Conservation (phyloP, 2,329 filamentous ascomycete genomes). For the Clonostachys sp. region DNA sequence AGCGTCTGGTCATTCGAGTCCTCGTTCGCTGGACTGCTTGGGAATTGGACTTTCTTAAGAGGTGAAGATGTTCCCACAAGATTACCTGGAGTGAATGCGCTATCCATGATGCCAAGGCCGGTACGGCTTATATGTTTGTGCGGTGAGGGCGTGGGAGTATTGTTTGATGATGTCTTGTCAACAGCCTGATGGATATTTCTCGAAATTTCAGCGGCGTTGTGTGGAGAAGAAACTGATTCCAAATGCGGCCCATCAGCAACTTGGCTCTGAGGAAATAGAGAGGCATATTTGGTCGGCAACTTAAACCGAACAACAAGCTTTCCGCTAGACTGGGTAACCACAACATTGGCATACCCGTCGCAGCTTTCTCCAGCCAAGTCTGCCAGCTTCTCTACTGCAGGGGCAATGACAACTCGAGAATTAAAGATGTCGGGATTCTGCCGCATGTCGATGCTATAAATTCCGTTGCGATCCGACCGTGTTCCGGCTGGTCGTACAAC, state of each 20-base stretch:
- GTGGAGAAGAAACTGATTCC: conserved; percentile 6
- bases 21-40: too few relatives aligned
- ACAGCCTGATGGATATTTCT: too few relatives aligned
- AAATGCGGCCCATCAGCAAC: conserved; percentile 17
- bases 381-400: conserved; percentile 16
- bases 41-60: too few relatives aligned
- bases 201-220: conserved; percentile 4
- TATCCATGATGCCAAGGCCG: too few relatives aligned
- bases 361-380: conserved; percentile 16
- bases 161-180: too few relatives aligned
- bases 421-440: conserved; percentile 28
- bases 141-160: too few relatives aligned
- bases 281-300: conserved; percentile 21
- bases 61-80: too few relatives aligned
- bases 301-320: conserved; percentile 31
- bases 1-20: conserved; percentile 3
- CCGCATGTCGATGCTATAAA: conserved; percentile 26
- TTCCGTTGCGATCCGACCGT: conserved; percentile 7
- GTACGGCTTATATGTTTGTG: too few relatives aligned
- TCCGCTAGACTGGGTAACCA: conserved; percentile 16
- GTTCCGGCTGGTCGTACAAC: conserved; percentile 3
- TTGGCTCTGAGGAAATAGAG: conserved; percentile 20
- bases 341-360: conserved; percentile 21
- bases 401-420: conserved; percentile 4
- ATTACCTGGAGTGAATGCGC: too few relatives aligned